Conservation (phyloP, 1,284 basidiomycete genomes). For the Pyrrhoderma lamaoense region DNA sequence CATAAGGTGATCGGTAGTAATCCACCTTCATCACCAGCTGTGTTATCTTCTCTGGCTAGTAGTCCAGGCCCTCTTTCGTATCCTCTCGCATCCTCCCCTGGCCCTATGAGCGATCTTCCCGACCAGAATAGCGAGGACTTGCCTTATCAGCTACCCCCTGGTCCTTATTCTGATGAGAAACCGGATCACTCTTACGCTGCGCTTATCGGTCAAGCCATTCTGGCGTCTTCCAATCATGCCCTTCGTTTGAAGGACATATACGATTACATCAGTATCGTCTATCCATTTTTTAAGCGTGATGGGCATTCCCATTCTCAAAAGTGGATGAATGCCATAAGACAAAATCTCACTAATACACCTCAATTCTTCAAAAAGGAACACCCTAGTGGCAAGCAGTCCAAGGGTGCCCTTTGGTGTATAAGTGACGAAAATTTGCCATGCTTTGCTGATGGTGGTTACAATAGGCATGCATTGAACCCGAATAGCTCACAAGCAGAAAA, state of each 20-base stretch:
- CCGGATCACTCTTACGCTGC: slow-evolving; percentile 89
- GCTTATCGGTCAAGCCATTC: slow-evolving; percentile 90
- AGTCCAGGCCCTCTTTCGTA: slow-evolving; percentile 37
- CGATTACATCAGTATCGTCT: slow-evolving; percentile 89
- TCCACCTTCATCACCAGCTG: slow-evolving; percentile 32
- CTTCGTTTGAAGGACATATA: slow-evolving; percentile 95
- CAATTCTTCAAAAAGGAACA: slow-evolving; percentile 70
- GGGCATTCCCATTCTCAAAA: slow-evolving; percentile 56
- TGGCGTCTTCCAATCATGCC: slow-evolving; percentile 76
- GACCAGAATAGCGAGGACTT: slow-evolving; percentile 55
- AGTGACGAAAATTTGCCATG: slow-evolving; percentile 27
- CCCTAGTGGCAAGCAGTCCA: slow-evolving; percentile 40
- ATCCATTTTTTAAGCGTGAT: slow-evolving; percentile 87
- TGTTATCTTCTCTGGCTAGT: slow-evolving; percentile 46
- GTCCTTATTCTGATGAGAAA: slow-evolving; percentile 73
- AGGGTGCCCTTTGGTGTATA: slow-evolving; percentile 66
- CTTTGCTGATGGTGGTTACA: slow-evolving; percentile 18
- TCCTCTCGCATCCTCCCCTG: slow-evolving; percentile 74
- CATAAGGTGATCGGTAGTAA: background rate
- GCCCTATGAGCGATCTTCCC: slow-evolving; percentile 56
- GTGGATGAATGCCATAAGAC: slow-evolving; percentile 91
- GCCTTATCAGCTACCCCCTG: slow-evolving; percentile 71
- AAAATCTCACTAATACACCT: slow-evolving; percentile 79
- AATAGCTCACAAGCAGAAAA: slow-evolving; percentile 10
- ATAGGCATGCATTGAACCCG: slow-evolving; percentile 16